Conservation (phyloP, 345 rosid species). For the Euphorbia pulcherrima region DNA sequence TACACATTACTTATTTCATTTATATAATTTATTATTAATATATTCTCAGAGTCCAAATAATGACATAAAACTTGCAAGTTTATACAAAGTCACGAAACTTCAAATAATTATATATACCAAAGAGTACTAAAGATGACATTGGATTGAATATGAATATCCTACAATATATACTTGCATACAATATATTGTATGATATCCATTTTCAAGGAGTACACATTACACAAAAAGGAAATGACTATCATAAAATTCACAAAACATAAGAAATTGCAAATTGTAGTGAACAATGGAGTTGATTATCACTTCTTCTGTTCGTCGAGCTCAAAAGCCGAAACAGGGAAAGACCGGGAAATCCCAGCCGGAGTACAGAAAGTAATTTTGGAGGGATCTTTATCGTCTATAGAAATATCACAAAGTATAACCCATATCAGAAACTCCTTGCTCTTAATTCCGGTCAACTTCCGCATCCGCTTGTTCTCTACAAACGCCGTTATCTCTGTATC, state of each 20-base stretch:
- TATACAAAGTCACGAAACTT: too few relatives aligned
- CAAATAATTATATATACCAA: too few relatives aligned
- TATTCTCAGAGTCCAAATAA: too few relatives aligned
- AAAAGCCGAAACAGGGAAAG: conserved; percentile 56
- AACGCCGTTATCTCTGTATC: conserved; percentile 50
- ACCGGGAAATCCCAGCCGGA: conserved; percentile 44
- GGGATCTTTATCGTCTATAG: conserved; percentile 25
- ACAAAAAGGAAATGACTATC: background rate
- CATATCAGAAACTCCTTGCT: conserved; percentile 57
- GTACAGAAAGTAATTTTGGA: conserved; percentile 44
- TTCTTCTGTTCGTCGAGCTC: conserved; percentile 24
- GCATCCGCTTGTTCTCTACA: conserved; percentile 48
- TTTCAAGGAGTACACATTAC: too few relatives aligned
- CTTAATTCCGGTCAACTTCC: conserved; percentile 43
- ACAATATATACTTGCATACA: too few relatives aligned
- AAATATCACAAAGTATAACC: conserved; percentile 53
- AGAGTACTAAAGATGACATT: too few relatives aligned
- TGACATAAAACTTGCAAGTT: too few relatives aligned
- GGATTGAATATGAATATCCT: too few relatives aligned
- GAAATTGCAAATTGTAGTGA: background rate
- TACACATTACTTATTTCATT: too few relatives aligned
- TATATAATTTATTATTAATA: too few relatives aligned
- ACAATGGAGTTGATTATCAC: background rate
- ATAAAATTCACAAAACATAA: background rate
- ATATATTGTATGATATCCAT: too few relatives aligned